Evolutionary conservation across 257 asterid genomes (phyloP), one percentile per base, ranked within the genome.

Genomic region (Lavandula angustifolia): DNA sequence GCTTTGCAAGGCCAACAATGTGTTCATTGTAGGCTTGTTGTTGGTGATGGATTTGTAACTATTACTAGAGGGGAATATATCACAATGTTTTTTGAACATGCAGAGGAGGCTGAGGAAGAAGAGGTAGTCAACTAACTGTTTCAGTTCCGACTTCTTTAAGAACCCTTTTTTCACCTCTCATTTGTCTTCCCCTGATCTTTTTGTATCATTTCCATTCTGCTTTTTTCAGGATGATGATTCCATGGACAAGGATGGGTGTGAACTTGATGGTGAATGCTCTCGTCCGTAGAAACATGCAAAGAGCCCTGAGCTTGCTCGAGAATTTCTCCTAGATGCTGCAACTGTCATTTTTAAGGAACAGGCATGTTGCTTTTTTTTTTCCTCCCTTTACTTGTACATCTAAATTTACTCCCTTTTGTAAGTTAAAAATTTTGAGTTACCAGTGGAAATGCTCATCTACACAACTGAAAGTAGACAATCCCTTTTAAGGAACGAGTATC

Each of bases 291-390:
- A 94, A 78, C 99, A 94, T 75, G 98, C 99, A 29, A 94, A 94
- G 92, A 94, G 98, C 77, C 98, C 99, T 76, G 99, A 94, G 79
- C 98, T 94, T 76, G 99, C 99, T 75, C 92, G 95, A 43, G 99
- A 94, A 77, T 94, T 94, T 80, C 99, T 94, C 78, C 81, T 94
- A 58, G 99, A 94, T 82, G 98, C 99, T 56, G 99, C 99, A 59
- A 86, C 98, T 65, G 94, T 94, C 59, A 94, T 94, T 69, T 94
- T 94, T 70, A 94, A 94, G 84, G 98, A 94, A 73, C 95, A 94
- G 96, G 99, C 82, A 85, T 65, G 97, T 71, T 31, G 12, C n/a
- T 10, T 31, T 48, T 58, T 17, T 8, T 64, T 42, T 35, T 58
- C 51, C 40, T 40, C 61, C 18, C 58, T 41, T 38, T 55, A 42